Conservation (phyloP, 805 yeast genomes). For the Millerago galiae region DNA sequence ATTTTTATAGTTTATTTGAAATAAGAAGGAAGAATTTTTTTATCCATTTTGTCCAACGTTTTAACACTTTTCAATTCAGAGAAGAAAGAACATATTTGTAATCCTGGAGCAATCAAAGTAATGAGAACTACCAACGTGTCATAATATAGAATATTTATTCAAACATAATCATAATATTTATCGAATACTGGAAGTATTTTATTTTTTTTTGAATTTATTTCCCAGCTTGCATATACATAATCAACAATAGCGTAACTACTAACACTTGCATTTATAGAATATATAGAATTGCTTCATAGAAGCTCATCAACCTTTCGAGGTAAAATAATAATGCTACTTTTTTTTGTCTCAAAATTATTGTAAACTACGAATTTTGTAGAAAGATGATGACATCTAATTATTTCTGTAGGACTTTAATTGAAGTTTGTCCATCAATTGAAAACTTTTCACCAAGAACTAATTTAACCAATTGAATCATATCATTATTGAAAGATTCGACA, state of each 20-base stretch:
- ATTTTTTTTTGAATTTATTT: too few relatives aligned
- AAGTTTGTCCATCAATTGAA: slow-evolving; percentile 1
- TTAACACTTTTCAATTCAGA: not conserved
- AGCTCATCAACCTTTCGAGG: too few relatives aligned
- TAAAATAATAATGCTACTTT: too few relatives aligned
- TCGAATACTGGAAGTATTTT: not conserved
- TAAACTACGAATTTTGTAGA: not conserved
- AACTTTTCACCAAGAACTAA: slow-evolving; percentile 6
- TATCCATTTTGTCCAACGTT: not conserved
- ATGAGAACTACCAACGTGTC: not conserved
- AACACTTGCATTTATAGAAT: too few relatives aligned
- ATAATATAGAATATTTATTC: not conserved
- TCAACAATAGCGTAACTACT: too few relatives aligned
- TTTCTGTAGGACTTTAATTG: not conserved
- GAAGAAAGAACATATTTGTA: not conserved
- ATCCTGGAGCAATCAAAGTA: not conserved
- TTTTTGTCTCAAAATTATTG: too few relatives aligned
- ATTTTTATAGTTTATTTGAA: slow-evolving; percentile 7
- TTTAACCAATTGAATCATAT: slow-evolving; percentile 1
- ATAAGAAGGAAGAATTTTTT: not conserved
- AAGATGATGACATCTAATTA: too few relatives aligned
- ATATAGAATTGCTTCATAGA: too few relatives aligned
- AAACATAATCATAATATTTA: not conserved
- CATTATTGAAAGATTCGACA: slow-evolving; percentile 1
- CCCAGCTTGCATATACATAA: too few relatives aligned